phyloP scores from a whole-genome alignment of 2,329 filamentous ascomycete genomes.

The Pleurostoma richardsiae region DNA sequence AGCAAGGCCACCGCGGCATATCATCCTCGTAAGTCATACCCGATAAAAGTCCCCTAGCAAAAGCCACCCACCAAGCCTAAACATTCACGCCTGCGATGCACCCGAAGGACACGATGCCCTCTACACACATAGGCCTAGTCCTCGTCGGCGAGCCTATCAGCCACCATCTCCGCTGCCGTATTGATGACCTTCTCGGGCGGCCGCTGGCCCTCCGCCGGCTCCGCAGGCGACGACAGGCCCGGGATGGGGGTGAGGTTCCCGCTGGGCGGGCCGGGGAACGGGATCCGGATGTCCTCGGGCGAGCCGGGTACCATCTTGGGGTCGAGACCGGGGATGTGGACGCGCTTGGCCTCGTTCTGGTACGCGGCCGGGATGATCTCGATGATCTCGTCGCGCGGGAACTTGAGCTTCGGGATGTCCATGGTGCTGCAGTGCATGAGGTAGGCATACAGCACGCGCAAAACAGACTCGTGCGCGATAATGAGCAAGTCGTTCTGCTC shows the following conservation, averaged over 20 bases:
- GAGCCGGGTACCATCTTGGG: slow-evolving; percentile 68
- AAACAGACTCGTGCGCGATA: slow-evolving; percentile 96
- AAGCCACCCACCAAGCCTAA: too few species aligned
- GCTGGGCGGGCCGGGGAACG: slow-evolving; percentile 52
- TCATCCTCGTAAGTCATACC: too few species aligned
- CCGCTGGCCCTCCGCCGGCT: slow-evolving; percentile 29
- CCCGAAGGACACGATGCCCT: too few species aligned
- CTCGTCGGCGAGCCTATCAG: slow-evolving; percentile 48
- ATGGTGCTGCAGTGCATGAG: slow-evolving; percentile 97
- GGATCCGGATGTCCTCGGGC: slow-evolving; percentile 76
- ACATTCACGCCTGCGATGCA: too few species aligned
- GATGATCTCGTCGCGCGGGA: slow-evolving; percentile 95
- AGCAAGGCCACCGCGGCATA: too few species aligned
- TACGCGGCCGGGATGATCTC: slow-evolving; percentile 98
- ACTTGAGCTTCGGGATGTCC: slow-evolving; percentile 88
- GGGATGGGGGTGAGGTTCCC: slow-evolving; percentile 38
- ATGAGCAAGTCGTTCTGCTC: slow-evolving; percentile 98
- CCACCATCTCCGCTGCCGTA: slow-evolving; percentile 42
- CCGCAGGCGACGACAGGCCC: slow-evolving; percentile 40
- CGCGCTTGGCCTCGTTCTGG: slow-evolving; percentile 89
- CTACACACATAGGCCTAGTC: slow-evolving; percentile 24
- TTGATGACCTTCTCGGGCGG: slow-evolving; percentile 45
- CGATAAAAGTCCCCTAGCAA: too few species aligned
- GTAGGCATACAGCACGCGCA: slow-evolving; percentile 94
- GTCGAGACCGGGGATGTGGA: slow-evolving; percentile 70